Percentiles rank a stretch among this genome's conserved stretches.
Conservation (phyloP, 371 early-diverging fungal species). For the Mortierella sp. region DNA sequence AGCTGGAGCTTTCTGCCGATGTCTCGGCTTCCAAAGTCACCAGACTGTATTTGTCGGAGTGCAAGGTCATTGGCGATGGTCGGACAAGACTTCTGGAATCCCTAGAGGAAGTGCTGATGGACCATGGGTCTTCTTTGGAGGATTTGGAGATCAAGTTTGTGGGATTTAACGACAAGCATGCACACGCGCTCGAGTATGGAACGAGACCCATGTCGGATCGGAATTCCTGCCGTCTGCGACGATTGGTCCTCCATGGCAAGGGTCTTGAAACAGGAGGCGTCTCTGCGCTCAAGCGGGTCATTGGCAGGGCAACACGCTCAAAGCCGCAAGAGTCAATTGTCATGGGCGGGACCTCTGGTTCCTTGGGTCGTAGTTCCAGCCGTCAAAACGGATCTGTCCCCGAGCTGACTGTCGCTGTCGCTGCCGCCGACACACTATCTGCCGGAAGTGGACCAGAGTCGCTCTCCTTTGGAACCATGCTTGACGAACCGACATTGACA, state of each 20-base stretch:
- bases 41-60: slow-evolving; percentile 37
- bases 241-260: slow-evolving; percentile 52
- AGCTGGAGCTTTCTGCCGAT: slow-evolving; percentile 47
- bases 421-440: slow-evolving; percentile 2
- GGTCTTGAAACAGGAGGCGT: slow-evolving; percentile 41
- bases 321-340: not conserved
- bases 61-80: slow-evolving; percentile 29
- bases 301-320: slow-evolving; percentile 31
- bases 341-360: not conserved
- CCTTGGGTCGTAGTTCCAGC: not conserved
- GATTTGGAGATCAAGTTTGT: slow-evolving; percentile 48
- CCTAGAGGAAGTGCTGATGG: slow-evolving; percentile 43
- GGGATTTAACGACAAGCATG: slow-evolving; percentile 51
- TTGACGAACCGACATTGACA: slow-evolving; percentile 28
- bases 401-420: not conserved
- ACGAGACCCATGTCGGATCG: slow-evolving; percentile 29
- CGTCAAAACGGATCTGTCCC: not conserved
- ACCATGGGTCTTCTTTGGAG: slow-evolving; percentile 33
- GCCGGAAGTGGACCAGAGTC: slow-evolving; percentile 4
- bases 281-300: slow-evolving; percentile 30
- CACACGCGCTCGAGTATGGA: slow-evolving; percentile 50
- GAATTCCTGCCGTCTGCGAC: slow-evolving; percentile 29
- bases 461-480: slow-evolving; percentile 27
- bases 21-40: slow-evolving; percentile 24
- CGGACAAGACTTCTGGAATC: slow-evolving; percentile 34